A percentile compares a stretch with the other conserved stretches of the same genome.
Conservation (phyloP, 805 yeast species). For the Barnettozyma vustinii region DNA sequence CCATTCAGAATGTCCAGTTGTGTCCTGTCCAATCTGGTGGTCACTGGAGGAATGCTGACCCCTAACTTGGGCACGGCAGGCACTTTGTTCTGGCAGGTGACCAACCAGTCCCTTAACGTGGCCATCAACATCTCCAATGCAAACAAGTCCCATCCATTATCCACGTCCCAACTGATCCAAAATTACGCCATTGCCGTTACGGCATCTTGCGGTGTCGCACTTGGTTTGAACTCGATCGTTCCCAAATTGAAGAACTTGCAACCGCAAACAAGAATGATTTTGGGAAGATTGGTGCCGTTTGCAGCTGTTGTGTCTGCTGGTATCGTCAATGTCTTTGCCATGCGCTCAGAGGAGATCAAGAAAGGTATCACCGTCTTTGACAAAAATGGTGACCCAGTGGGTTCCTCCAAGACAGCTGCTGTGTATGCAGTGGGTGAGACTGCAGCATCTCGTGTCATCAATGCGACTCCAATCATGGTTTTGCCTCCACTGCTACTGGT, state of each 20-base stretch:
- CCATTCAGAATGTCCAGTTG: conserved; percentile 98
- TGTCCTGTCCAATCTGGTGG: conserved; percentile 88
- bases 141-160: conserved; percentile 87
- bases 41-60: conserved; percentile 96
- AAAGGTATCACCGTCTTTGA: conserved; percentile 76
- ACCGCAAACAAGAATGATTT: conserved; percentile 62
- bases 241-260: conserved; percentile 70
- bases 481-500: conserved; percentile 86
- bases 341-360: conserved; percentile 92
- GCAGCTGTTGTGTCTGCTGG: conserved; percentile 99
- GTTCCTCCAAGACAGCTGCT: conserved; percentile 83
- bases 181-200: conserved; percentile 86
- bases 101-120: conserved; percentile 93
- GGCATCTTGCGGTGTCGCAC: conserved; percentile 93
- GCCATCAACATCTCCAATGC: conserved; percentile 96
- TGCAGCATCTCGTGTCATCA: conserved; percentile 89
- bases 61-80: conserved; percentile 89
- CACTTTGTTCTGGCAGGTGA: conserved; percentile 95
- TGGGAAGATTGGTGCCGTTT: conserved; percentile 91
- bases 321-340: conserved; percentile 88
- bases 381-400: conserved; percentile 59
- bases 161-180: conserved; percentile 68
- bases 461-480: conserved; percentile 97
- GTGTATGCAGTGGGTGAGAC: conserved; percentile 93
- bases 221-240: conserved; percentile 88